These are phyloP conservation scores for Phyllosticta citrichinensis DNA, from an alignment of 2,329 filamentous ascomycete genomes.

Conservation along the genomic window DNA sequence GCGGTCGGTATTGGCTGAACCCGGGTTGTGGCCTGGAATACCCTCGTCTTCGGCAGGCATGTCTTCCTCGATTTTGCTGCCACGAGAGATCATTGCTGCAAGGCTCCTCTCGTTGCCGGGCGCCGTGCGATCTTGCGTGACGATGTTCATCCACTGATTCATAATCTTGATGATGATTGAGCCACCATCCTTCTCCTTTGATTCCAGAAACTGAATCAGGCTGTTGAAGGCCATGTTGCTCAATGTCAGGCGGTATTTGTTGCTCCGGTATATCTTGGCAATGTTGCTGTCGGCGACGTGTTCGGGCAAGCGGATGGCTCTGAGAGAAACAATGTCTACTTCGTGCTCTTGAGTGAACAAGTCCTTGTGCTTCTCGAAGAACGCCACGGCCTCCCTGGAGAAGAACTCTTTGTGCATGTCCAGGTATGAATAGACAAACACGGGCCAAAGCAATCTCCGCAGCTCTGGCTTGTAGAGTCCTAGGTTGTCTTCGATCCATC, in stretches of 20 bases:
- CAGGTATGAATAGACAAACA: conserved; percentile 89
- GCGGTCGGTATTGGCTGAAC: conserved; percentile 49
- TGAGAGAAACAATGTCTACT: conserved; percentile 70
- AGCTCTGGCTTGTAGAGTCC: conserved; percentile 96
- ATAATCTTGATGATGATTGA: conserved; percentile 68
- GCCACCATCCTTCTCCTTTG: conserved; percentile 73
- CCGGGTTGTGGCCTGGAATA: conserved; percentile 57
- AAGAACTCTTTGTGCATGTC: conserved; percentile 66
- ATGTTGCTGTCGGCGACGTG: conserved; percentile 68
- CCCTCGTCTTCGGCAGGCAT: conserved; percentile 58
- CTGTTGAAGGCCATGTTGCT: conserved; percentile 75
- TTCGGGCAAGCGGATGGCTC: conserved; percentile 61
- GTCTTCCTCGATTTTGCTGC: conserved; percentile 43
- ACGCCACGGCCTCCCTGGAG: conserved; percentile 59
- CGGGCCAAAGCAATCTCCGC: conserved; percentile 77
- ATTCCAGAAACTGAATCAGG: conserved; percentile 79
- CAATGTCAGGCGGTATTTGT: conserved; percentile 84
- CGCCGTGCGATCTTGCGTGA: conserved; percentile 47
- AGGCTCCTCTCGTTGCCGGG: conserved; percentile 50
- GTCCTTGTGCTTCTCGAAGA: conserved; percentile 59
- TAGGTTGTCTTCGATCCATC: conserved; percentile 84
- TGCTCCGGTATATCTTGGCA: conserved; percentile 72
- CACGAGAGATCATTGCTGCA: conserved; percentile 47
- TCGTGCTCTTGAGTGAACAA: conserved; percentile 67
- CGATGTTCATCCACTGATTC: conserved; percentile 48